These are phyloP conservation scores for Psilocybe cubensis DNA, from an alignment of 768 basidiomycete species.

Conservation along the genomic window DNA sequence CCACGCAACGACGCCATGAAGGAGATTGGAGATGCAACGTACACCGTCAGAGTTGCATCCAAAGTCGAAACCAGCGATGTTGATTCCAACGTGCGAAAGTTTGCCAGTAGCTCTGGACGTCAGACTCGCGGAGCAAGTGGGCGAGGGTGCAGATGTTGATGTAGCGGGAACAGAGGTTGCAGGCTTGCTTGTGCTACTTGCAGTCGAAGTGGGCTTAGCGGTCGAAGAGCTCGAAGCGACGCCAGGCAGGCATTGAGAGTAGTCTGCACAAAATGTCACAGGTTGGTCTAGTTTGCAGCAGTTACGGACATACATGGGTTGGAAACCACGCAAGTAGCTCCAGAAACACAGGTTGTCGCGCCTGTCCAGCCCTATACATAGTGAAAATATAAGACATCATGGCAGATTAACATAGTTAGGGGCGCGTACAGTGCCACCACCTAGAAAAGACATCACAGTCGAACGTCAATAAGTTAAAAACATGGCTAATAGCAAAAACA, in stretches of 20 bases:
- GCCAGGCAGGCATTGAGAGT: conserved; percentile 22
- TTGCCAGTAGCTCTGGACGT: conserved; percentile 36
- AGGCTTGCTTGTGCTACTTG: conserved; percentile 6
- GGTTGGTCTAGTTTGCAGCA: background rate
- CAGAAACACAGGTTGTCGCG: conserved; percentile 18
- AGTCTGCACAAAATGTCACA: conserved; percentile 2
- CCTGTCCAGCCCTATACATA: conserved; percentile 14
- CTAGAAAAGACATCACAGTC: background rate
- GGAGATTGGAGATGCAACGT: background rate
- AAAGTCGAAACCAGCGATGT: conserved; percentile 62
- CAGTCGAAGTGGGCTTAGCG: conserved; percentile 4
- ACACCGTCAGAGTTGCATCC: conserved; percentile 48
- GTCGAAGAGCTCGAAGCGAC: conserved; percentile 4
- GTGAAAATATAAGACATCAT: background rate
- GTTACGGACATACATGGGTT: conserved; percentile 10
- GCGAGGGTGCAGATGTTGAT: conserved; percentile 10
- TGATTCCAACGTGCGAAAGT: conserved; percentile 47
- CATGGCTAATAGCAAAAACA: background rate
- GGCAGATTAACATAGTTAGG: background rate
- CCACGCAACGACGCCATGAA: background rate
- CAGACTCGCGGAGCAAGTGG: conserved; percentile 37
- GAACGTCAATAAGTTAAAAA: background rate
- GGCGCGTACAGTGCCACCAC: conserved; percentile 9
- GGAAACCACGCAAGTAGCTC: conserved; percentile 16
- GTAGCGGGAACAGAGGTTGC: conserved; percentile 5